Base-by-base conservation (phyloP, 2,329 filamentous ascomycete species). In the Pezicula radicicola region DNA sequence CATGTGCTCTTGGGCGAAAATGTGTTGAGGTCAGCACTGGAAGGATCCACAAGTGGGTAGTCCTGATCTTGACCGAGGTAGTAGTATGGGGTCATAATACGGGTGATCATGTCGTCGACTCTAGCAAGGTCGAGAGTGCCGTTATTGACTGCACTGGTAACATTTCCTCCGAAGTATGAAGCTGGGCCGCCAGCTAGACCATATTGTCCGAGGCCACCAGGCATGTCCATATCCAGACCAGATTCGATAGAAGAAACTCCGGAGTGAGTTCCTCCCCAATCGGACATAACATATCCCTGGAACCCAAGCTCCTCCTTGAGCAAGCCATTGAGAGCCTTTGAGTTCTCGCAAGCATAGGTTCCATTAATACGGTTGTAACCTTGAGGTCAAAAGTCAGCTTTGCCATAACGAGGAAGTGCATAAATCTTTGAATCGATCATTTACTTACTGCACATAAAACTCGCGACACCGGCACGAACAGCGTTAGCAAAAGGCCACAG, bases 401-500 rank as follows among this genome's bases (percentile, higher is more conserved):
- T n/a, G 46, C 3, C 40, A 46, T 12, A 21, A n/a, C 16, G 18
- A 19, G 49, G 51, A 46, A 39, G 12, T 6, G 25, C 4, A 25
- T 25, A 25, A 25, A 25, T 13, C 52, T 60, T 41, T 62, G 69
- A 65, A 59, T 80, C 80, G 64, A 1, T 10, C 30, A 10, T 12
- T 13, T 33, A 33, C 30, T 33, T 33, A 33, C 85, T 83, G 68
- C 83, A 84, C 83, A 86, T 86, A 54, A 83, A 68, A 12, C 79
- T 70, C 4, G 80, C 80, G 7, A 87, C 84, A 10, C 86, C 85
- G 8, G 86, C 86, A 50, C 76, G 76, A 49, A 90, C 80, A 1
- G 85, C 85, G 62, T 91, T 87, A 25, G 80, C 85, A 63, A 91
- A 92, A 0, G 88, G 88, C 88, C 88, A 91, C 25, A 86, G 73